These are phyloP conservation scores for Suillus placidus DNA, from an alignment of 768 basidiomycete genomes.

Conservation along the genomic window DNA sequence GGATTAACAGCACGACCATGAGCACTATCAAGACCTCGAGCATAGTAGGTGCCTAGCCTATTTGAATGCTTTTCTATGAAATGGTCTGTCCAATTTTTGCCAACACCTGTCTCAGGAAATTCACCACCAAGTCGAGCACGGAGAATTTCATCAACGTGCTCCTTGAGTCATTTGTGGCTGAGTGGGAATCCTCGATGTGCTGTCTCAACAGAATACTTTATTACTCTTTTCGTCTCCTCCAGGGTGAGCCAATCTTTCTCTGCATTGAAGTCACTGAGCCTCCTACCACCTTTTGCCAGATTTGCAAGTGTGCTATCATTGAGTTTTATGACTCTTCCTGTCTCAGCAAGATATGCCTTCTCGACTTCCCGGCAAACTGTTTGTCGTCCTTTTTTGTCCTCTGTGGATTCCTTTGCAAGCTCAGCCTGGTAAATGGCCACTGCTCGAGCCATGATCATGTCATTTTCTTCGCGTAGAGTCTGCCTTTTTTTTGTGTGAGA, in stretches of 20 bases:
- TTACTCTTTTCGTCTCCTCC: background rate
- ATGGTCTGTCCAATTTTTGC: conserved; percentile 39
- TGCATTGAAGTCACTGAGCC: conserved; percentile 31
- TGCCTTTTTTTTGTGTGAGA: conserved; percentile 22
- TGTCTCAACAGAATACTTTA: conserved; percentile 21
- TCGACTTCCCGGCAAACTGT: conserved; percentile 17
- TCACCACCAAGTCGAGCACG: conserved; percentile 28
- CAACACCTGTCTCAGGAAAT: conserved; percentile 37
- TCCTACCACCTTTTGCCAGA: conserved; percentile 34
- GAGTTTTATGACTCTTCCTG: conserved; percentile 9
- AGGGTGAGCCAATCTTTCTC: conserved; percentile 24
- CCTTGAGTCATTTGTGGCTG: conserved; percentile 34
- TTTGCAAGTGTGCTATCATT: conserved; percentile 4
- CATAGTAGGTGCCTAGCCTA: conserved; percentile 32
- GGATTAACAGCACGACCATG: conserved; percentile 41
- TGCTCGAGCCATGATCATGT: conserved; percentile 10
- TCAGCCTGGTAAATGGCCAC: conserved; percentile 6
- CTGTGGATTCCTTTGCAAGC: conserved; percentile 7
- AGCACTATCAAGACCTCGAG: conserved; percentile 37
- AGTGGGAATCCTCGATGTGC: conserved; percentile 38
- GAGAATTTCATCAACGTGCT: conserved; percentile 36
- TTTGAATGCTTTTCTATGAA: conserved; percentile 34
- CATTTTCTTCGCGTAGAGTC: conserved; percentile 18
- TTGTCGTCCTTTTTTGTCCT: conserved; percentile 7
- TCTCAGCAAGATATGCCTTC: conserved; percentile 12